Evolutionary conservation across 1,284 basidiomycete species (phyloP).

Genomic region (Trichosporon sp.): DNA sequence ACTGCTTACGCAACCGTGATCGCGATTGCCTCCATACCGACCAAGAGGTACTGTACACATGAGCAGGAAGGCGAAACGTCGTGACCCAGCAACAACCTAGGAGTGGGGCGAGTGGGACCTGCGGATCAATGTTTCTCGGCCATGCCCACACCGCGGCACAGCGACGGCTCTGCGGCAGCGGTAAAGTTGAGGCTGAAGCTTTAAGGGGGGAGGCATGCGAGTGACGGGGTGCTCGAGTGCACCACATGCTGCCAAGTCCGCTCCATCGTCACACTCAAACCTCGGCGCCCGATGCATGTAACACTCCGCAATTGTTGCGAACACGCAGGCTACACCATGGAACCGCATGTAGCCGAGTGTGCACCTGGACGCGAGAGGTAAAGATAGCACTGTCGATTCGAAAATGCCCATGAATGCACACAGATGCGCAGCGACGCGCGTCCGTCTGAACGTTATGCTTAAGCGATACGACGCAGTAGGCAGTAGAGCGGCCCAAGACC

Average conservation of each 20-base stretch:
- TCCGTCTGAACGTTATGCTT: neutral
- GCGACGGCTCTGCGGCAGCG: neutral
- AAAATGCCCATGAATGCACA: neutral
- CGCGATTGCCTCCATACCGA: neutral
- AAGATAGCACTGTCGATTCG: no score
- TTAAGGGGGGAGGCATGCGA: neutral
- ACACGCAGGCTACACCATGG: no score
- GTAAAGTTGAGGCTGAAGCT: neutral
- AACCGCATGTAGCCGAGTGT: no score
- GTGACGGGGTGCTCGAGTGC: neutral
- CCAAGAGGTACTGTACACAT: neutral
- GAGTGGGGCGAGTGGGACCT: neutral
- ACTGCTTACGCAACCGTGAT: constrained; percentile 6
- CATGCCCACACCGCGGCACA: neutral
- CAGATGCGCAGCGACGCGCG: neutral
- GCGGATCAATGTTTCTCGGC: constrained; percentile 13
- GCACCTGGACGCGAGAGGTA: no score
- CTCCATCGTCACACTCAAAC: neutral
- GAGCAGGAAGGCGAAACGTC: neutral
- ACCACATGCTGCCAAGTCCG: neutral
- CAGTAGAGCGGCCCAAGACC: neutral
- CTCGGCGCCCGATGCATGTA: constrained; percentile 7
- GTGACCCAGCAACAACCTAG: neutral
- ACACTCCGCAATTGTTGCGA: neutral
- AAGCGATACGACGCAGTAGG: neutral